phyloP scores from a whole-genome alignment of 1,139 yeast genomes.

The Nadsonia starkeyi-henricii region DNA sequence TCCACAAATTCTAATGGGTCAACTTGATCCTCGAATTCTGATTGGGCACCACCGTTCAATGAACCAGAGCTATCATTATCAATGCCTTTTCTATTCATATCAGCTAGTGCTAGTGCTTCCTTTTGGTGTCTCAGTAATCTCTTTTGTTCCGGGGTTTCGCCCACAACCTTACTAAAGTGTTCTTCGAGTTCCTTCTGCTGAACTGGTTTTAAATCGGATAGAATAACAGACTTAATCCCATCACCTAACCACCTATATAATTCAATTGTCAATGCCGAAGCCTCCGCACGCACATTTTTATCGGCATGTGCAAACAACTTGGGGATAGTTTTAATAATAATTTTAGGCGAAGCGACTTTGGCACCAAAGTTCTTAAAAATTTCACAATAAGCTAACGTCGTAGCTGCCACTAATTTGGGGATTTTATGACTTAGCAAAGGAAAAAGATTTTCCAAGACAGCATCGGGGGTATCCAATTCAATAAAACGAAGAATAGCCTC shows the following conservation, averaged over 20 bases:
- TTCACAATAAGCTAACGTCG: constrained; percentile 40
- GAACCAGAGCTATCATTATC: constrained; percentile 14
- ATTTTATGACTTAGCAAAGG: constrained; percentile 49
- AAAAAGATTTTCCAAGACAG: constrained; percentile 51
- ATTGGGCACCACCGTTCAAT: constrained; percentile 12
- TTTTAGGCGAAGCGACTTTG: constrained; percentile 44
- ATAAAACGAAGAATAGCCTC: constrained; percentile 51
- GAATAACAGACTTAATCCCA: constrained; percentile 42
- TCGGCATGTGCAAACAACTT: constrained; percentile 80
- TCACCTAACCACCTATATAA: constrained; percentile 68
- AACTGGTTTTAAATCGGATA: constrained; percentile 72
- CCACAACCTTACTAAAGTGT: constrained; percentile 43
- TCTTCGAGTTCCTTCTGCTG: constrained; percentile 77
- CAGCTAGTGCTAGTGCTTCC: constrained; percentile 22
- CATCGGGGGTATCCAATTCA: constrained; percentile 53
- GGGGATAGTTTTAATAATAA: constrained; percentile 45
- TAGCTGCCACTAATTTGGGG: constrained; percentile 71
- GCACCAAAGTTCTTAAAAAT: constrained; percentile 63
- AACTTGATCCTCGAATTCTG: constrained; percentile 20
- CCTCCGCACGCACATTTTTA: constrained; percentile 68
- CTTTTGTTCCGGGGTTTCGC: constrained; percentile 37
- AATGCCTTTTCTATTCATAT: constrained; percentile 9
- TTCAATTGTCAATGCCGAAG: constrained; percentile 55
- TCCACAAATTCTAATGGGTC: constrained; percentile 45
- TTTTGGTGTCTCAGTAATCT: constrained; percentile 43